A percentile compares a stretch with the other conserved stretches of the same genome.
Conservation (phyloP, 1,284 basidiomycete species). For the Butyriboletus appendiculatus region DNA sequence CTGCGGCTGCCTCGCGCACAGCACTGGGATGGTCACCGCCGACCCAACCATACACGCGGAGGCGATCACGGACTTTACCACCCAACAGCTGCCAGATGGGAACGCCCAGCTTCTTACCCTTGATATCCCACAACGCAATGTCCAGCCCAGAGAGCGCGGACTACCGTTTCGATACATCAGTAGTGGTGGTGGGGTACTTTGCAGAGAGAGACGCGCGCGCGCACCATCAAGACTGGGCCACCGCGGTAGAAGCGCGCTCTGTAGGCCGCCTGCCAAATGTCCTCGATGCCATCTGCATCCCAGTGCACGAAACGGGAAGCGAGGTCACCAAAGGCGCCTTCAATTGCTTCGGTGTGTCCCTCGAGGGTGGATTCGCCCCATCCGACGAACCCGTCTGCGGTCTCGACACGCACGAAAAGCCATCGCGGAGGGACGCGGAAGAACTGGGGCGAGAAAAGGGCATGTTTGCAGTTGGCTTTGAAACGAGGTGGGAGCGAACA, state of each 20-base stretch:
- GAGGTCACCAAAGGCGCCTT: slow-evolving; percentile 69
- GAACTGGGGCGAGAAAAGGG: slow-evolving; percentile 33
- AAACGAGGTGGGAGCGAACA: background rate
- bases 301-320: slow-evolving; percentile 63
- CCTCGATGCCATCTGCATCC: slow-evolving; percentile 71
- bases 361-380: slow-evolving; percentile 72
- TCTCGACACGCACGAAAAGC: slow-evolving; percentile 77
- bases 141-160: slow-evolving; percentile 57
- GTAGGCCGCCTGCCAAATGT: slow-evolving; percentile 70
- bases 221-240: slow-evolving; percentile 71
- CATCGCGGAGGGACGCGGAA: slow-evolving; percentile 77
- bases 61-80: slow-evolving; percentile 63
- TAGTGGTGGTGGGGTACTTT: background rate
- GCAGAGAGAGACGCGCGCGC: background rate
- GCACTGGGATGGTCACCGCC: slow-evolving; percentile 72
- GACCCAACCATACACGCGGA: slow-evolving; percentile 69
- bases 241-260: slow-evolving; percentile 73
- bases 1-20: slow-evolving; percentile 60
- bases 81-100: slow-evolving; percentile 77
- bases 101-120: slow-evolving; percentile 76
- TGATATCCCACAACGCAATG: slow-evolving; percentile 72
- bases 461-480: no score
- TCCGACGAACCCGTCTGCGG: slow-evolving; percentile 65
- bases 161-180: slow-evolving; percentile 17
- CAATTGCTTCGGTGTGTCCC: slow-evolving; percentile 76